Conservation (phyloP, 257 asterid genomes). For the Lantana camara region DNA sequence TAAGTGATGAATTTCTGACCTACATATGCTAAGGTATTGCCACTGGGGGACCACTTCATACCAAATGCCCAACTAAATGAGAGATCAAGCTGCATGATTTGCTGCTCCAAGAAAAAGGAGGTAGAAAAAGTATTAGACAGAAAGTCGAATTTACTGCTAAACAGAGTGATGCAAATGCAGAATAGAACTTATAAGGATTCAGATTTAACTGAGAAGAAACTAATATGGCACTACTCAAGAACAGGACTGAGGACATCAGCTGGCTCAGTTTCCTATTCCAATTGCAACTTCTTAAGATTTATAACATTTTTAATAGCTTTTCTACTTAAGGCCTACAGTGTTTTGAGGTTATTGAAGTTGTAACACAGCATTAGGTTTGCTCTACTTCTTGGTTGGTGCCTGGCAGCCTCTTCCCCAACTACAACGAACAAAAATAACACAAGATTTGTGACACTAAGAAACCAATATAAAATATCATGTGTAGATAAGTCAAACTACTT, state of each 20-base stretch:
- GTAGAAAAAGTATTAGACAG: slow-evolving; percentile 11
- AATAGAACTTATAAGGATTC: slow-evolving; percentile 7
- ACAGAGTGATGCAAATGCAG: neutral
- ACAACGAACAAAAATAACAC: neutral
- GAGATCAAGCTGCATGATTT: slow-evolving; percentile 97
- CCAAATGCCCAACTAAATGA: slow-evolving; percentile 95
- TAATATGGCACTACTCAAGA: slow-evolving; percentile 6
- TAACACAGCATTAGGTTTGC: neutral
- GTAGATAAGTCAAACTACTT: neutral
- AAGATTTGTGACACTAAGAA: slow-evolving; percentile 10
- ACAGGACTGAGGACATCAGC: too few relatives aligned
- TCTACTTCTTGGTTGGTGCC: slow-evolving; percentile 2
- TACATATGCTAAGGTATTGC: slow-evolving; percentile 88
- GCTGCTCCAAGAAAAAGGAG: slow-evolving; percentile 53
- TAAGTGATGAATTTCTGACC: slow-evolving; percentile 62
- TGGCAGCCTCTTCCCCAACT: slow-evolving; percentile 1
- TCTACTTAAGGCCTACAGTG: neutral
- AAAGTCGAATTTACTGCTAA: slow-evolving; percentile 10
- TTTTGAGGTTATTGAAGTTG: neutral
- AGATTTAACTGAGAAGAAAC: slow-evolving; percentile 1
- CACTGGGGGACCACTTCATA: slow-evolving; percentile 95
- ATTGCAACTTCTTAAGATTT: slow-evolving; percentile 4
- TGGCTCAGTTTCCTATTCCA: slow-evolving; percentile 8
- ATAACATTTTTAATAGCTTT: slow-evolving; percentile 1
- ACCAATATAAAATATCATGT: slow-evolving; percentile 14